phyloP scores from a whole-genome alignment of 2,329 filamentous ascomycete genomes.

The Aspergillus transmontanensis region DNA sequence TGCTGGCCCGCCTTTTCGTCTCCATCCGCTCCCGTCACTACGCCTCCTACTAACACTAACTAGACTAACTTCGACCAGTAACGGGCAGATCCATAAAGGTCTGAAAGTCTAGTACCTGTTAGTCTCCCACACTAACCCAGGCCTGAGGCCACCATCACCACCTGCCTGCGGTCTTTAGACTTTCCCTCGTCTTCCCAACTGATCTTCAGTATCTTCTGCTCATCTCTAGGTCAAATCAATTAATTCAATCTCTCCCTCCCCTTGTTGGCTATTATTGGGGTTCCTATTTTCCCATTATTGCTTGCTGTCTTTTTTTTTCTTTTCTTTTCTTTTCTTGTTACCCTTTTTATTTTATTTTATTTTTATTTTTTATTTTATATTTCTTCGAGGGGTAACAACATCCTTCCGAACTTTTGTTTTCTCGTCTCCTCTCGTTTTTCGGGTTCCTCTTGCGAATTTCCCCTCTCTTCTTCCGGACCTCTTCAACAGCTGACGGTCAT shows the following conservation, averaged over 20 bases:
- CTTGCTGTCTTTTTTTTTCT: slow-evolving; percentile 21
- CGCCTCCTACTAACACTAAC: background rate
- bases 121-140: slow-evolving; percentile 11
- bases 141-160: slow-evolving; percentile 12
- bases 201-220: background rate
- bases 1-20: slow-evolving; percentile 10
- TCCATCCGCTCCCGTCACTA: slow-evolving; percentile 13
- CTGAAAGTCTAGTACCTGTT: slow-evolving; percentile 15
- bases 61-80: slow-evolving; percentile 13
- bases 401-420: slow-evolving; percentile 9
- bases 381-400: background rate
- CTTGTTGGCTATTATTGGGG: slow-evolving; percentile 14
- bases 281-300: slow-evolving; percentile 3
- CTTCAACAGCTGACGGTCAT: slow-evolving; percentile 6
- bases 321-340: slow-evolving; percentile 33
- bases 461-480: background rate
- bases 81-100: slow-evolving; percentile 19
- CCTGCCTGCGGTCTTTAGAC: background rate
- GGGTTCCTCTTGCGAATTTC: background rate
- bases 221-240: slow-evolving; percentile 2
- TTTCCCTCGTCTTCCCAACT: slow-evolving; percentile 3
- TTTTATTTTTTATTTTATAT: slow-evolving; percentile 1
- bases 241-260: slow-evolving; percentile 3
- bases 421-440: background rate
- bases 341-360: slow-evolving; percentile 14